Base-by-base conservation (phyloP, 768 basidiomycete species). In the Suillus placidus region DNA sequence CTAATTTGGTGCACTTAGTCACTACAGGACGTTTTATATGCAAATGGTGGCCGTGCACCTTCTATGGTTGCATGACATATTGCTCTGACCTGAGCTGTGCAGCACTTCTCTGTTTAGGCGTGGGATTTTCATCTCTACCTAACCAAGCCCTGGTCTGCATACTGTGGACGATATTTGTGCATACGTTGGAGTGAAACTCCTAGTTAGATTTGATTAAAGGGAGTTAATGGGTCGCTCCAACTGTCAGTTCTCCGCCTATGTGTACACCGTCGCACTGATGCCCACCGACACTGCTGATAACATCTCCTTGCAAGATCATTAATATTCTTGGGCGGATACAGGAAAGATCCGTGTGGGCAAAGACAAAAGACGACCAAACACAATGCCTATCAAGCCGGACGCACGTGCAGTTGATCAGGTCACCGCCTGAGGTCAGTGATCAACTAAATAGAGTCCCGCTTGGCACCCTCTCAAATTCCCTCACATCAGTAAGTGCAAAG, bases 1-100 rank as follows among this genome's bases (percentile, higher is more conserved):
- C 34, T 55, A 13, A 55, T n/a, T 55, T n/a, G 12, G 54, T 64
- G 52, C 55, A 54, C 6, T 70, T 79, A 4, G 45, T 78, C 18
- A 13, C 63, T 76, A 10, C 73, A 79, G 70, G 78, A 75, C 37
- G 71, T 74, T 14, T 38, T 74, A n/a, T 76, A 78, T 52, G 78
- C 71, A 20, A 68, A 78, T 18, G 78, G 74, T 35, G 78, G 73
- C 6, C 67, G 66, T 73, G 68, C 32, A 65, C 30, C 30, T 42
- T 45, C 20, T 34, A 23, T 66, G 32, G 18, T 37, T 64, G 34
- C 23, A 30, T 30, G 51, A 30, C 3, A 52, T 52, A 52, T 30
- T 30, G 16, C 14, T 26, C 1, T 26, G 47, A 26, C 6, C 23
- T 51, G 20, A n/a, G n/a, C n/a, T 47, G 4, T 47, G 45, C n/a